Base-by-base conservation (phyloP, 1,139 yeast species). In the Candida pseudocylindracea region DNA sequence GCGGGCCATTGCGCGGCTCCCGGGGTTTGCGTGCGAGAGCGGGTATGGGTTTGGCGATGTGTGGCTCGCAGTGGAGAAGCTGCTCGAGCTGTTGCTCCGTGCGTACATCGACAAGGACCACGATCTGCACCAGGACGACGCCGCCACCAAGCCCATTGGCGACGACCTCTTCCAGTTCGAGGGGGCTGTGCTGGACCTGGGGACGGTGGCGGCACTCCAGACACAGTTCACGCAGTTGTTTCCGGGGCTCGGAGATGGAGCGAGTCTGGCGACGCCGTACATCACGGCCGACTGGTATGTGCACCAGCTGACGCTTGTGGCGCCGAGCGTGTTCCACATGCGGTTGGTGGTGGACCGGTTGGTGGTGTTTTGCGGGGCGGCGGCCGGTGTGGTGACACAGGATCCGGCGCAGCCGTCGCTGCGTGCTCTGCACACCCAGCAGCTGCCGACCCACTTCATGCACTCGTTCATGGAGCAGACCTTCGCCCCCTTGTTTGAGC, bases 301-400 rank as follows among this genome's bases (percentile, higher is more conserved):
- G 10, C 61, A 62, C 39, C 73, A 76, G 35, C 73, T 74, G 37
- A 65, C 75, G 2, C 55, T 85, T 30, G 79, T 79, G 2, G 72
- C 78, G 0, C 70, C 81, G 4, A 72, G 72, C 43, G 64, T 81
- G n/a, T 72, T 76, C 51, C 80, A 83, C 44, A 79, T 83, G 73
- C 64, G 91, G 40, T 65, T 79, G 3, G 64, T 81, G 25, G 49
- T 72, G 36, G 80, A 71, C 36, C 65, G 67, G 33, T 65, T 73
- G 27, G 60, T 73, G 33, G 51, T 65, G 10, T 72, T 73, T 41
- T 51, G 65, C 20, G 67, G 70, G 24, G 63, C 70, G 2, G 55
- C 72, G 1, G 32, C 20, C 20, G 20, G 6, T 4, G 20, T 15
- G 20, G 20, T 15, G 20, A 15, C 20, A 4, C 20, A 15, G 6